Conservation (phyloP, 345 rosid species). For the Moringa oleifera region DNA sequence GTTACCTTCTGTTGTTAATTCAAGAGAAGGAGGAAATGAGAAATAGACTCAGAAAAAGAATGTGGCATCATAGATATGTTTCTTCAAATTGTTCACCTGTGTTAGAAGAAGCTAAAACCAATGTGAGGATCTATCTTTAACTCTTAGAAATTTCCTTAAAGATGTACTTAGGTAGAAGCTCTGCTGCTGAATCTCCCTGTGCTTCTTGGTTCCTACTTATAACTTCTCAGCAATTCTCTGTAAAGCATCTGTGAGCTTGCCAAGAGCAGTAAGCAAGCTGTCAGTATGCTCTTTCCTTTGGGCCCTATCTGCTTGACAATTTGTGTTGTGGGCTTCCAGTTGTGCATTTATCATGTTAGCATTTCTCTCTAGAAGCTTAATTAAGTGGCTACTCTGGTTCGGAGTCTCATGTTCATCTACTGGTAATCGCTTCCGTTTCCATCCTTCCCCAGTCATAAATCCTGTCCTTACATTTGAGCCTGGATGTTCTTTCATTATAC, state of each 20-base stretch:
- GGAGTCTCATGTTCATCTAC: slow-evolving; percentile 16
- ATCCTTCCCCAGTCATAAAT: slow-evolving; percentile 19
- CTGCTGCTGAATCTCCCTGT: background rate
- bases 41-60: too few relatives aligned
- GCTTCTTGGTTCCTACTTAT: slow-evolving; percentile 9
- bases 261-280: slow-evolving; percentile 28
- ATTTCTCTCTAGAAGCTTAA: slow-evolving; percentile 29
- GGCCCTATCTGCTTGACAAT: slow-evolving; percentile 36
- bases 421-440: slow-evolving; percentile 28
- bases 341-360: slow-evolving; percentile 29
- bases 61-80: too few relatives aligned
- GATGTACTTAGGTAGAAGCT: background rate
- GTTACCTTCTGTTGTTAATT: too few relatives aligned
- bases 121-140: background rate
- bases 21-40: too few relatives aligned
- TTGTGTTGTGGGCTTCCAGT: slow-evolving; percentile 40
- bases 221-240: slow-evolving; percentile 36
- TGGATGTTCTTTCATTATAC: slow-evolving; percentile 6
- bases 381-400: background rate
- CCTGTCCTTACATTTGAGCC: slow-evolving; percentile 18
- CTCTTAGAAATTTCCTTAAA: too few relatives aligned
- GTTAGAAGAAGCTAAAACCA: background rate
- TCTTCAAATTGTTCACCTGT: background rate
- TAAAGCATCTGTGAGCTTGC: slow-evolving; percentile 37
- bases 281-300: slow-evolving; percentile 35